Evolutionary conservation across 140 eudicot genomes (phyloP), one percentile per base, ranked within the genome.

Genomic region (Oenanthe javanica): DNA sequence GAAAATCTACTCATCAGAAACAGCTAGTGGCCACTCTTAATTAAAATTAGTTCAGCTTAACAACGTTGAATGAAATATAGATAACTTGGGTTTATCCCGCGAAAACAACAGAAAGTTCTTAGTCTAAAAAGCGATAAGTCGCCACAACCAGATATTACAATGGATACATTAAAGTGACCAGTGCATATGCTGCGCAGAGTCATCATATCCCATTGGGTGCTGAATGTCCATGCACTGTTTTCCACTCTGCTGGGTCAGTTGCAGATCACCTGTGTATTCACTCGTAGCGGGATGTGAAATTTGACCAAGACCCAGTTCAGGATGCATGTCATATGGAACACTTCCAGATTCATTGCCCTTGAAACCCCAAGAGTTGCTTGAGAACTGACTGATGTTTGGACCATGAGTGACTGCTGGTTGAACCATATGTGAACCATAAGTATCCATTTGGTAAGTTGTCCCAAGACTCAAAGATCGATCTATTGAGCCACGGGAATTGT

Each of bases 401-500:
- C 80, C 74, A 36, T 79, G 83, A 52, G 84, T 43, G 5, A 54
- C 76, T 2, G 86, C 73, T 79, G 90, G 87, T 40, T 85, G 97
- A 83, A 86, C 84, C 82, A 87, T 36, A 79, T 83, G 81, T 10
- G 83, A 82, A 72, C 84, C 89, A 50, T 76, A 82, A 74, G 82
- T 46, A 64, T 88, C 80, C 38, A 88, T 88, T 79, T 86, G 89
- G 84, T 82, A 85, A 70, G 57, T 82, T 8, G 59, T 80, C 81
- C 87, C 93, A 45, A 84, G 97, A 84, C 85, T 84, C 81, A 86
- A 72, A 76, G 90, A n/a, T 9, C 79, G 93, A 86, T 71, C 80
- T 82, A 89, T 84, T 80, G 94, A 90, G 88, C 83, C 89, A 82
- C 93, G 86, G 55, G 93, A 82, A 72, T 94, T 93, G 86, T 85